A percentile compares a stretch with the other conserved stretches of the same genome.
Evolutionary conservation across 176 grass and related monocot genomes (phyloP).

Genomic region (Zea luxurians): DNA sequence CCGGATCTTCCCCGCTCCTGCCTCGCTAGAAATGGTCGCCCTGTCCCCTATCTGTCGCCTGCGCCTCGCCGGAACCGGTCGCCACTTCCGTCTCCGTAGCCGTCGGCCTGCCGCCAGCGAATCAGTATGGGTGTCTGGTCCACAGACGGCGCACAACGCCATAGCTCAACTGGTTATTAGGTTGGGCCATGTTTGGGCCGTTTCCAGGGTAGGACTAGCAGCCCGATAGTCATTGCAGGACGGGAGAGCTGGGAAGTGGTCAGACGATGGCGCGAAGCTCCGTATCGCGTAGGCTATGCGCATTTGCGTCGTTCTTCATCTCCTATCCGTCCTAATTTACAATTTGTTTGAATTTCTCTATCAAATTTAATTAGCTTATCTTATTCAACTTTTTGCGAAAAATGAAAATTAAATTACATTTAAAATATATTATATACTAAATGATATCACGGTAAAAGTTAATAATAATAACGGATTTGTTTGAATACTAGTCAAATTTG

Average conservation of each 20-base stretch:
- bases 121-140: neutral
- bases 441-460: too few relatives aligned
- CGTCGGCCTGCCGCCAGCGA: neutral
- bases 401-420: too few relatives aligned
- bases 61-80: neutral
- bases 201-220: neutral
- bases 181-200: neutral
- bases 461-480: too few relatives aligned
- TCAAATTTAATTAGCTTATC: too few relatives aligned
- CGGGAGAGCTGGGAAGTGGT: neutral
- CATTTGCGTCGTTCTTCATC: too few relatives aligned
- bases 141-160: neutral
- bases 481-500: too few relatives aligned
- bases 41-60: neutral
- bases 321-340: too few relatives aligned
- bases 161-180: neutral
- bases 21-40: neutral
- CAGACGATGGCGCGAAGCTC: neutral
- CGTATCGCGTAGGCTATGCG: too few relatives aligned
- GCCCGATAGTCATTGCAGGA: neutral
- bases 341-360: too few relatives aligned
- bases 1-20: neutral
- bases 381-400: too few relatives aligned
- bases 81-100: neutral
- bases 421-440: too few relatives aligned